Conservation (phyloP, 768 basidiomycete species). For the Dioszegia hungarica region DNA sequence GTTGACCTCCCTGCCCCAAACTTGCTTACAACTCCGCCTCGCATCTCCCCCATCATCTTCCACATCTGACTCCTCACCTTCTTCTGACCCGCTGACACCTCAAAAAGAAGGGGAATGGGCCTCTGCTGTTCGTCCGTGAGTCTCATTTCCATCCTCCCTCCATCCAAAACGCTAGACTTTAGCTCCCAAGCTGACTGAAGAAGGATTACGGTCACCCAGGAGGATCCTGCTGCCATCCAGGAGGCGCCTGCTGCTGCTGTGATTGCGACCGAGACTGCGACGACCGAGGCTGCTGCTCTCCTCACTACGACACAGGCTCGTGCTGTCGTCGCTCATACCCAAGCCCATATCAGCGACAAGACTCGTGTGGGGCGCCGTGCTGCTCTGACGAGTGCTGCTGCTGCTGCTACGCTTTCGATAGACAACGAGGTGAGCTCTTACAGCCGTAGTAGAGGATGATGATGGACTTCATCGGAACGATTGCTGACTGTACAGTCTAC, state of each 20-base stretch:
- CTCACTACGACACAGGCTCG: neutral
- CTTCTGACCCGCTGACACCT: neutral
- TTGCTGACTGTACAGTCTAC: neutral
- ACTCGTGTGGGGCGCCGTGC: slow-evolving; percentile 3
- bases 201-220: neutral
- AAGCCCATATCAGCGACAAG: neutral
- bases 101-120: slow-evolving; percentile 5
- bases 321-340: neutral
- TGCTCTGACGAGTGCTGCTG: slow-evolving; percentile 3
- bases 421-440: neutral
- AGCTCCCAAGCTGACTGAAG: no score
- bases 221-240: no score
- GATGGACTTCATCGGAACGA: no score
- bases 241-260: slow-evolving; percentile 1
- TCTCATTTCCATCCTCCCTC: neutral
- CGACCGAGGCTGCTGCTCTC: neutral
- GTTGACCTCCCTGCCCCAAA: neutral
- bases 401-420: slow-evolving; percentile 7
- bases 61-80: neutral
- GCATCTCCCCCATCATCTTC: neutral
- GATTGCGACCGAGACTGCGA: slow-evolving; percentile 7
- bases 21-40: neutral
- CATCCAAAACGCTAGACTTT: no score
- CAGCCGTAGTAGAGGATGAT: no score
- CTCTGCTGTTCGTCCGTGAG: slow-evolving; percentile 7